A percentile compares a stretch with the other conserved stretches of the same genome.
Evolutionary conservation across 768 basidiomycete species (phyloP).

Genomic region (Favolaschia claudopus): DNA sequence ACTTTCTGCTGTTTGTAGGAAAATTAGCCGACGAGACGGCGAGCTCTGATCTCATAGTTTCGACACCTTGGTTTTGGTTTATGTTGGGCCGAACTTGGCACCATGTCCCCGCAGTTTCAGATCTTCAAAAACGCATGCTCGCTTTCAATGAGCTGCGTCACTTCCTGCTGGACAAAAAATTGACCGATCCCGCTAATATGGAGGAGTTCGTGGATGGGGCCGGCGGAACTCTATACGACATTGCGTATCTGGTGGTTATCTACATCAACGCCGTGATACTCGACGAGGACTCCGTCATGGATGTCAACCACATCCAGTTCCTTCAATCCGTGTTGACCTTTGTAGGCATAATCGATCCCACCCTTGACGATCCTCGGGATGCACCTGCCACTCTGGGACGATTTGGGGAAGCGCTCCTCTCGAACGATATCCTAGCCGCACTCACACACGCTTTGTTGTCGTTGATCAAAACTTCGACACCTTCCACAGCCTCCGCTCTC

Average conservation of each 20-base stretch:
- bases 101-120: neutral
- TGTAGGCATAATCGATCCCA: neutral
- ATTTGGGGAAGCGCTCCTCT: neutral
- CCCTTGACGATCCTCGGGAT: neutral
- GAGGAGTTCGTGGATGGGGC: conserved; percentile 3
- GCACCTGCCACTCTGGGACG: neutral
- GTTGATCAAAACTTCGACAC: neutral
- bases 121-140: neutral
- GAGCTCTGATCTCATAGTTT: neutral
- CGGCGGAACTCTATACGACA: neutral
- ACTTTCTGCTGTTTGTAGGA: conserved; percentile 8
- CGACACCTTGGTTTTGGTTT: neutral
- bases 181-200: neutral
- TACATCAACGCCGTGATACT: neutral
- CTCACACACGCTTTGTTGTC: neutral
- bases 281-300: neutral
- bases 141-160: neutral
- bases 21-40: neutral
- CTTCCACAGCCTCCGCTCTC: neutral
- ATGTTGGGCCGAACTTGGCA: conserved; percentile 2
- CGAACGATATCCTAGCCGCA: neutral
- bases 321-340: neutral
- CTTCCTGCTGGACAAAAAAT: neutral
- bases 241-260: neutral
- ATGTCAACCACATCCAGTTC: neutral